A percentile compares a stretch with the other conserved stretches of the same genome.
Evolutionary conservation across 1,139 yeast genomes (phyloP).

Genomic region (Suhomyces guaymorum): DNA sequence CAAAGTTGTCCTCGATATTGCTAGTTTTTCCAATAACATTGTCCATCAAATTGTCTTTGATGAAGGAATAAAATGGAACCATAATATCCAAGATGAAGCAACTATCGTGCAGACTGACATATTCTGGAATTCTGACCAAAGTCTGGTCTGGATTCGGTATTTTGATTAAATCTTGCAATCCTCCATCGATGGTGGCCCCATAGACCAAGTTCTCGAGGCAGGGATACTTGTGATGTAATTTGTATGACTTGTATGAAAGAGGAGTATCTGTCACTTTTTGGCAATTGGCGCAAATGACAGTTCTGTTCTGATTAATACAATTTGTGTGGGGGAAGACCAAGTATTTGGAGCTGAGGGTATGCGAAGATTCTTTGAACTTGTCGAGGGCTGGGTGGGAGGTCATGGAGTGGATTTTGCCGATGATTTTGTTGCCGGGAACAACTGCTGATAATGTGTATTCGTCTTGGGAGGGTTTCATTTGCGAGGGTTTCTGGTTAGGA

Average conservation of each 20-base stretch:
- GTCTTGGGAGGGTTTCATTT: slow-evolving; percentile 2
- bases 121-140: slow-evolving; percentile 31
- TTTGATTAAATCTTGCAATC: slow-evolving; percentile 40
- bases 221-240: slow-evolving; percentile 16
- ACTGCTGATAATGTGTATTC: neutral
- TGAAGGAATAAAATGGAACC: slow-evolving; percentile 36
- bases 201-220: slow-evolving; percentile 32
- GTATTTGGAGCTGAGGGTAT: slow-evolving; percentile 22
- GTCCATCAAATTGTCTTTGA: slow-evolving; percentile 21
- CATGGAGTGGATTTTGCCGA: slow-evolving; percentile 27
- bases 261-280: slow-evolving; percentile 7
- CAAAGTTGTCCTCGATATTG: slow-evolving; percentile 9
- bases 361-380: slow-evolving; percentile 4
- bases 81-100: slow-evolving; percentile 38
- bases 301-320: slow-evolving; percentile 29
- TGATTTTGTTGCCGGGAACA: slow-evolving; percentile 37
- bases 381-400: slow-evolving; percentile 12
- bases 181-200: slow-evolving; percentile 43
- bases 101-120: slow-evolving; percentile 40
- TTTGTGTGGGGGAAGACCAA: slow-evolving; percentile 40
- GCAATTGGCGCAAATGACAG: slow-evolving; percentile 28
- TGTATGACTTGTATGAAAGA: slow-evolving; percentile 13
- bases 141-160: slow-evolving; percentile 28
- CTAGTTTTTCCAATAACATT: slow-evolving; percentile 4
- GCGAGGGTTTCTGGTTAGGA: too few species aligned